Conservation (phyloP, 495 filamentous ascomycete species). For the Tuber melanosporum region DNA sequence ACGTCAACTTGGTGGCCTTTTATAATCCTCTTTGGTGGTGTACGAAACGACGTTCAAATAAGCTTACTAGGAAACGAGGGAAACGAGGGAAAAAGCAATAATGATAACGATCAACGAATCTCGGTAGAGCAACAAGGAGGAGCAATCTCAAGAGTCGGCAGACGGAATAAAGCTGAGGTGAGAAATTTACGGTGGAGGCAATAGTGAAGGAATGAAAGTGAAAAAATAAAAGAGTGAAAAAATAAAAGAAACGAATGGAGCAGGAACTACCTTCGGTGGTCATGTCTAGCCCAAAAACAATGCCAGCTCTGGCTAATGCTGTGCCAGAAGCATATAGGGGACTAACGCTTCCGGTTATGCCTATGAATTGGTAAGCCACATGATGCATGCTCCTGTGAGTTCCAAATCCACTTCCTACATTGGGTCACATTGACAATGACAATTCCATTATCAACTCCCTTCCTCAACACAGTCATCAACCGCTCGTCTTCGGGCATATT, state of each 20-base stretch:
- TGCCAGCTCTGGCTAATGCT: conserved; percentile 74
- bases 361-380: conserved; percentile 40
- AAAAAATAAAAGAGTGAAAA: not conserved
- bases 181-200: not conserved
- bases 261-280: conserved; percentile 60
- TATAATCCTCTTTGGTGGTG: not conserved
- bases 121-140: not conserved
- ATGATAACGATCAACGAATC: conserved; percentile 32
- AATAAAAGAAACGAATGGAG: not conserved
- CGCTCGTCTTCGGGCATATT: conserved; percentile 85
- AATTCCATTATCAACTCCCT: conserved; percentile 71
- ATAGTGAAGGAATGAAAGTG: conserved; percentile 4
- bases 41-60: conserved; percentile 24
- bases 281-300: conserved; percentile 88
- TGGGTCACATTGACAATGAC: conserved; percentile 92
- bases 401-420: conserved; percentile 50
- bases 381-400: not conserved
- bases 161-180: not conserved
- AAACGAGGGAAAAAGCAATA: conserved; percentile 32
- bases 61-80: conserved; percentile 20
- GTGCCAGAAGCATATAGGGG: conserved; percentile 90
- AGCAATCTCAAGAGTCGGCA: conserved; percentile 3
- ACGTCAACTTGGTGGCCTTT: not conserved
- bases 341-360: conserved; percentile 74
- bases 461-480: conserved; percentile 70